Percentiles rank a stretch among this genome's conserved stretches.
Evolutionary conservation across 306 rosid genomes (phyloP).

Genomic region (cucumber (Cucumis sativus)): DNA sequence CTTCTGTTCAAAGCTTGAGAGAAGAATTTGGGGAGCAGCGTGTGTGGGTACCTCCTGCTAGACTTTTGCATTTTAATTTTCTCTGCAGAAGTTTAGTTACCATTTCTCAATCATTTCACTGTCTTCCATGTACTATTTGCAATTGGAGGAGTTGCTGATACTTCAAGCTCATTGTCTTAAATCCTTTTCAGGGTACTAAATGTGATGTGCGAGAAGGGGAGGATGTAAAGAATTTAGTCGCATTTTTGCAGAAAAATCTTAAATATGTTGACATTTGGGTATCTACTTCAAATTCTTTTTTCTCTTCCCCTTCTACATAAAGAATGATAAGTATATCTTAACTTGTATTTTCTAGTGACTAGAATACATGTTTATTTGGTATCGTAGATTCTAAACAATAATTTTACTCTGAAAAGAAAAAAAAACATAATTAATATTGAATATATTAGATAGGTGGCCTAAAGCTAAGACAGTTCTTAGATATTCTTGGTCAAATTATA

Average conservation of each 20-base stretch:
- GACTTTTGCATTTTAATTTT: conserved; percentile 18
- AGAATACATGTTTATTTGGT: neutral
- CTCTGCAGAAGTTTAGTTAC: neutral
- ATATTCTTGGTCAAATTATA: neutral
- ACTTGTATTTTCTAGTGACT: neutral
- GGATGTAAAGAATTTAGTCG: conserved; percentile 72
- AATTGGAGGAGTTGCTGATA: conserved; percentile 7
- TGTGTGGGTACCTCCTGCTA: conserved; percentile 84
- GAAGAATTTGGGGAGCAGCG: conserved; percentile 79
- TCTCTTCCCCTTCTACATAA: neutral
- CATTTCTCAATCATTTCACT: neutral
- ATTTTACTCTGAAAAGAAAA: neutral
- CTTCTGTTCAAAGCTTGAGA: conserved; percentile 42
- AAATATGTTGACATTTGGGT: conserved; percentile 88
- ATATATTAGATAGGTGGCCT: neutral
- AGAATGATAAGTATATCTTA: neutral
- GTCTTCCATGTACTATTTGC: neutral
- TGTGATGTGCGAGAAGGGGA: conserved; percentile 82
- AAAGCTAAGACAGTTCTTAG: neutral
- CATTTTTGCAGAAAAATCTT: conserved; percentile 58
- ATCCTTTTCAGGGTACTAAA: conserved; percentile 46
- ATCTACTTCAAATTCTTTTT: conserved; percentile 14
- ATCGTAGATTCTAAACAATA: neutral
- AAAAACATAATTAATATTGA: neutral
- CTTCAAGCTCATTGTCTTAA: conserved; percentile 14